phyloP scores from a whole-genome alignment of 2,329 filamentous ascomycete species.

The Lecanicillium sp. region DNA sequence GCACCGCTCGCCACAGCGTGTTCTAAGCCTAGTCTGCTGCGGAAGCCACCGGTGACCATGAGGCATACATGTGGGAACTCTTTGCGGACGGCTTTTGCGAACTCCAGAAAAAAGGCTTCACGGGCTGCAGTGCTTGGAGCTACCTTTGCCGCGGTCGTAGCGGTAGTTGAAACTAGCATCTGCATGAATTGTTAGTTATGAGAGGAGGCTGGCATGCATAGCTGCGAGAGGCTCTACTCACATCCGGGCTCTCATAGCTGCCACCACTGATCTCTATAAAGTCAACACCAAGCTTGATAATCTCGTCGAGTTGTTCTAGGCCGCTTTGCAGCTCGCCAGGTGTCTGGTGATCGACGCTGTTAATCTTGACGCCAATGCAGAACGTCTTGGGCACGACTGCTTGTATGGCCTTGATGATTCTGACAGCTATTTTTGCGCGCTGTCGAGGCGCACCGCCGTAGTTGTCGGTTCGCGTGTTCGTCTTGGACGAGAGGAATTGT shows the following conservation, averaged over 20 bases:
- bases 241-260: constrained; percentile 41
- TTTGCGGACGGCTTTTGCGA: constrained; percentile 39
- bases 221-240: constrained; percentile 17
- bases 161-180: background rate
- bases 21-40: constrained; percentile 32
- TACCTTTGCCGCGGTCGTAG: background rate
- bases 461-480: constrained; percentile 39
- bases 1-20: constrained; percentile 22
- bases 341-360: constrained; percentile 50
- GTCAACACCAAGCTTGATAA: constrained; percentile 45
- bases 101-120: constrained; percentile 60
- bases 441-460: constrained; percentile 43
- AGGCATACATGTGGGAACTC: constrained; percentile 35
- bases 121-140: constrained; percentile 38
- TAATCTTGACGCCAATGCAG: constrained; percentile 53
- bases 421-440: constrained; percentile 39
- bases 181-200: too few relatives aligned
- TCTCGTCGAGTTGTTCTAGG: constrained; percentile 45
- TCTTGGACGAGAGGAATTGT: constrained; percentile 36
- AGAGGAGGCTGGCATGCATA: background rate
- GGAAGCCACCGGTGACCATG: constrained; percentile 54
- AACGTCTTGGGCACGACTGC: constrained; percentile 26
- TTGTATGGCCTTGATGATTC: constrained; percentile 36
- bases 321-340: constrained; percentile 44
- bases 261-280: constrained; percentile 60